Percentiles rank a stretch among this genome's conserved stretches.
These are phyloP conservation scores for Paecilomyces sp. DNA, from an alignment of 2,329 filamentous ascomycete species.

Conservation along the genomic window DNA sequence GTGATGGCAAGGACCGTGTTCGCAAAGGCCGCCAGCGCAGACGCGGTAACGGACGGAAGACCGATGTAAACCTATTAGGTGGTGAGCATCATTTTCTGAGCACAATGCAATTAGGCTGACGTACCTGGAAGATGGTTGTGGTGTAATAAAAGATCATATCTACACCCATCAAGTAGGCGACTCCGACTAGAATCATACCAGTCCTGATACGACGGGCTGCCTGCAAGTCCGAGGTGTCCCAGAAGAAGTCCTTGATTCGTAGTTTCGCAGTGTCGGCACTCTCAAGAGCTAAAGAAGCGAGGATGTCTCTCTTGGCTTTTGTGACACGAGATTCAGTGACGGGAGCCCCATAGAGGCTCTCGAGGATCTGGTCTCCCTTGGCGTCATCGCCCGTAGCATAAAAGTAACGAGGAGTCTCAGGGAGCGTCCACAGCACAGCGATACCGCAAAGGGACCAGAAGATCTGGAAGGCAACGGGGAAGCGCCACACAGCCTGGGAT, in stretches of 20 bases:
- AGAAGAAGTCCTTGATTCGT: slow-evolving; percentile 2
- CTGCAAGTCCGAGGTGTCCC: slow-evolving; percentile 13
- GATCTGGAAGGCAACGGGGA: slow-evolving; percentile 24
- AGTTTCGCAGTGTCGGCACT: slow-evolving; percentile 3
- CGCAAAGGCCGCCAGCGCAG: slow-evolving; percentile 15
- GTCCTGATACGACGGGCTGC: slow-evolving; percentile 19
- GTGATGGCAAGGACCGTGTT: slow-evolving; percentile 19
- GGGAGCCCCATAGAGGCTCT: slow-evolving; percentile 11
- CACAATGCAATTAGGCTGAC: neutral
- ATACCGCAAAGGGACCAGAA: slow-evolving; percentile 18
- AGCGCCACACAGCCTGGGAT: slow-evolving; percentile 22
- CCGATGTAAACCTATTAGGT: slow-evolving; percentile 16
- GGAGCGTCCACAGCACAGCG: slow-evolving; percentile 15
- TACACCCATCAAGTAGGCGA: slow-evolving; percentile 23
- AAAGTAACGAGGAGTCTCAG: slow-evolving; percentile 21
- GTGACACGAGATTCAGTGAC: slow-evolving; percentile 4
- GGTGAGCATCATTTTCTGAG: neutral
- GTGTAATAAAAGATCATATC: slow-evolving; percentile 25
- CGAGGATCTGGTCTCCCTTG: slow-evolving; percentile 16
- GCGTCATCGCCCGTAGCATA: slow-evolving; percentile 15
- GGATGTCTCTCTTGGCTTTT: slow-evolving; percentile 13
- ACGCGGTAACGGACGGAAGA: slow-evolving; percentile 14
- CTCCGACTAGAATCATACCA: slow-evolving; percentile 19
- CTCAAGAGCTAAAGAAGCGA: slow-evolving; percentile 12
- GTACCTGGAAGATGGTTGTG: slow-evolving; percentile 16